Conservation (phyloP, 106 monocot species). For the Agapanthus africanus region DNA sequence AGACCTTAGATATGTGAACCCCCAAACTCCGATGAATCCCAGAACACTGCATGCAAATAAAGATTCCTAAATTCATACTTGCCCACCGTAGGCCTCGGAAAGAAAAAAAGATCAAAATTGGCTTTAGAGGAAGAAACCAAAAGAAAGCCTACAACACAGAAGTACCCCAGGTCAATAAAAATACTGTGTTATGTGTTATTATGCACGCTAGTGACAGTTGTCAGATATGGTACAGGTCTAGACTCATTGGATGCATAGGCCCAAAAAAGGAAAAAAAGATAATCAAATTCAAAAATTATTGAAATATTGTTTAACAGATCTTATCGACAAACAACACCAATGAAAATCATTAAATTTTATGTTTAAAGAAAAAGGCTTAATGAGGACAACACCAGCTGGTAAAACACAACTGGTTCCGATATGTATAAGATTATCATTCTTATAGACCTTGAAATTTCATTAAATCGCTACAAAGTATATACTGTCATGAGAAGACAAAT, state of each 20-base stretch:
- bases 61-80: constrained; percentile 91
- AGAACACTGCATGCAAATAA: constrained; percentile 98
- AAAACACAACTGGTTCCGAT: not conserved
- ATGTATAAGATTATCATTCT: not conserved
- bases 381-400: not conserved
- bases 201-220: not conserved
- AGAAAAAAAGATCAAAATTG: constrained; percentile 10
- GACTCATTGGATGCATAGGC: not conserved
- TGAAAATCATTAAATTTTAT: not conserved
- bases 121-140: not conserved
- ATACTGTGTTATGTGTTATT: not conserved
- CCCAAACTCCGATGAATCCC: constrained; percentile 95
- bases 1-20: constrained; percentile 97
- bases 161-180: not conserved
- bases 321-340: not conserved
- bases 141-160: not conserved
- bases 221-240: not conserved
- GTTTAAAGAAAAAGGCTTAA: not conserved
- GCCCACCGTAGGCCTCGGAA: constrained; percentile 94
- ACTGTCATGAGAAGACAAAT: not conserved
- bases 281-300: not conserved
- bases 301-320: not conserved
- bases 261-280: not conserved
- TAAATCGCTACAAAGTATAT: not conserved
- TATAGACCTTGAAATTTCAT: not conserved